Percentiles rank a stretch among this genome's conserved stretches.
These are phyloP conservation scores for Megacollybia marginata DNA, from an alignment of 768 basidiomycete species.

Conservation along the genomic window DNA sequence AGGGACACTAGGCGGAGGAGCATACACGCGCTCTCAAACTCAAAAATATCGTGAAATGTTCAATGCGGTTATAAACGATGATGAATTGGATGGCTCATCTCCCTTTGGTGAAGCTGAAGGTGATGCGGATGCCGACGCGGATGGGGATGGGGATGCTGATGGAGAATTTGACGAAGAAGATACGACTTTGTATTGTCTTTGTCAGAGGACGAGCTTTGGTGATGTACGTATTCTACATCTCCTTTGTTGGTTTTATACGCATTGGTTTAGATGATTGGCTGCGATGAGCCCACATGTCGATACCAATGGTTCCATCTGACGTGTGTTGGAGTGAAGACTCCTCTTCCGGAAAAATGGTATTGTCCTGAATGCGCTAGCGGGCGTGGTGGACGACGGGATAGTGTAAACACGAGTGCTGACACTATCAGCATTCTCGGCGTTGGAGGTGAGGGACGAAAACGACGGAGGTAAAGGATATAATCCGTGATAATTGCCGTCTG, in stretches of 20 bases:
- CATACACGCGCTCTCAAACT: no score
- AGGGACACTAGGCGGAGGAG: no score
- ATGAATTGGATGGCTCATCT: background rate
- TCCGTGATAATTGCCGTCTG: no score
- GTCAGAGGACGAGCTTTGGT: background rate
- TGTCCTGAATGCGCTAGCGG: conserved; percentile 26
- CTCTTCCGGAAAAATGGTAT: conserved; percentile 29
- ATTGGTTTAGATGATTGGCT: background rate
- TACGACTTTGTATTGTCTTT: background rate
- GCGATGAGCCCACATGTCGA: conserved; percentile 17
- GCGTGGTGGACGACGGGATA: background rate
- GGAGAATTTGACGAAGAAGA: background rate
- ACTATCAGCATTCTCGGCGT: no score
- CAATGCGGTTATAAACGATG: background rate
- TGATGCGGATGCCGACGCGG: background rate
- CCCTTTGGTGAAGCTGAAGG: background rate
- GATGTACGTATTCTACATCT: conserved; percentile 30
- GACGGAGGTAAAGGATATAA: no score
- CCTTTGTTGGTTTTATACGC: conserved; percentile 22
- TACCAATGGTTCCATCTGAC: conserved; percentile 37
- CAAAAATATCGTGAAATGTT: background rate
- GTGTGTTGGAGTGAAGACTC: conserved; percentile 26
- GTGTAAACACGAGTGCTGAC: no score
- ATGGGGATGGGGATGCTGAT: background rate
- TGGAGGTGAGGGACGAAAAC: no score